Percentiles rank a stretch among this genome's conserved stretches.
Evolutionary conservation across 805 yeast genomes (phyloP).

Genomic region (Yamadazyma philogaea): DNA sequence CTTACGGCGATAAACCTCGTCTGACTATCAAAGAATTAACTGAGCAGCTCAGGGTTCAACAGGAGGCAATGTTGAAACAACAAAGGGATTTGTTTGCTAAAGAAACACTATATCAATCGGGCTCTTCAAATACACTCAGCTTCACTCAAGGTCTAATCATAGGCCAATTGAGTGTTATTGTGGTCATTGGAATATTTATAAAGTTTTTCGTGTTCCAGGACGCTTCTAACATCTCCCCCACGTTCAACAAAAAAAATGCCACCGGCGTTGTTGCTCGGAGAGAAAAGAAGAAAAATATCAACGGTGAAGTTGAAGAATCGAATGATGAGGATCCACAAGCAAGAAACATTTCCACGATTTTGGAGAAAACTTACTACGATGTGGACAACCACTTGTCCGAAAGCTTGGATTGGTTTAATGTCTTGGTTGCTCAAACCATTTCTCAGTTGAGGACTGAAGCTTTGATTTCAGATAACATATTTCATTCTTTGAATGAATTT

Average conservation of each 20-base stretch:
- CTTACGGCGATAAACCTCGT: background rate
- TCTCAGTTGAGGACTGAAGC: constrained; percentile 91
- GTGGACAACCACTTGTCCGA: constrained; percentile 86
- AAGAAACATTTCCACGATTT: constrained; percentile 39
- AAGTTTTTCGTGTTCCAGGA: constrained; percentile 78
- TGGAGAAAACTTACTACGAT: constrained; percentile 90
- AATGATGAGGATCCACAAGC: constrained; percentile 4
- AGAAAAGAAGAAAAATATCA: constrained; percentile 22
- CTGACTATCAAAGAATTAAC: constrained; percentile 1
- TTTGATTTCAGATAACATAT: constrained; percentile 74
- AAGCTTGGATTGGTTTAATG: constrained; percentile 96
- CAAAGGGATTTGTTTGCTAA: constrained; percentile 23
- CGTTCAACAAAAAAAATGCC: constrained; percentile 24
- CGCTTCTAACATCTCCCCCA: constrained; percentile 41
- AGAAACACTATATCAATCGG: constrained; percentile 11
- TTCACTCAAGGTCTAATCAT: constrained; percentile 72
- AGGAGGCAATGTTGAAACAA: constrained; percentile 27
- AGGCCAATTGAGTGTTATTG: constrained; percentile 71
- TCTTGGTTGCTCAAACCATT: constrained; percentile 85
- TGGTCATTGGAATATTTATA: constrained; percentile 60
- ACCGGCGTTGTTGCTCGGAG: constrained; percentile 33
- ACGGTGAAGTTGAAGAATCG: constrained; percentile 15
- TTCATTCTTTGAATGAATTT: constrained; percentile 70
- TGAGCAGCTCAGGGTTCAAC: constrained; percentile 26
- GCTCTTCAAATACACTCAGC: constrained; percentile 44